Conservation (phyloP, 305 asterid genomes). For the Lippia alba region DNA sequence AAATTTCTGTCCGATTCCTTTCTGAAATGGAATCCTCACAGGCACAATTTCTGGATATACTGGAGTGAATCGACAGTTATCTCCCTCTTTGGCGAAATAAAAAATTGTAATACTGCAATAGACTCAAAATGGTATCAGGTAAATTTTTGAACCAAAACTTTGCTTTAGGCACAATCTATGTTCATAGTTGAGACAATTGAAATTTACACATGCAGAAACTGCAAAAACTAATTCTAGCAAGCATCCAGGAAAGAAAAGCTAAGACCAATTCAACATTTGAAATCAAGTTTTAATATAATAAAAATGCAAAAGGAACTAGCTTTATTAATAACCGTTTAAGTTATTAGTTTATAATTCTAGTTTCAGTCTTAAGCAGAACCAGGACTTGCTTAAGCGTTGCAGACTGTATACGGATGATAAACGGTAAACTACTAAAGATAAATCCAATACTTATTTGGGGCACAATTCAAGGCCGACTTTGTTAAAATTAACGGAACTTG, state of each 20-base stretch:
- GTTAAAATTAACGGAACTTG: too few species aligned
- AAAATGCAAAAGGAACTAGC: too few species aligned
- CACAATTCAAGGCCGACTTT: too few species aligned
- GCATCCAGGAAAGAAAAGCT: background rate
- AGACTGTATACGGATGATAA: too few species aligned
- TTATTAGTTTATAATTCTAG: too few species aligned
- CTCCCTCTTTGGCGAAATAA: slow-evolving; percentile 85
- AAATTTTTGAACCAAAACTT: background rate
- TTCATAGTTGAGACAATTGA: background rate
- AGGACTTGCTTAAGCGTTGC: too few species aligned
- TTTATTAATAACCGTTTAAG: too few species aligned
- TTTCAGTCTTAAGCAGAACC: too few species aligned
- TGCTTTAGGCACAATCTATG: too few species aligned
- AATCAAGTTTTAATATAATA: too few species aligned
- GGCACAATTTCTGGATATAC: slow-evolving; percentile 75
- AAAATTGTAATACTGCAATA: slow-evolving; percentile 70
- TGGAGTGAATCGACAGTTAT: slow-evolving; percentile 62
- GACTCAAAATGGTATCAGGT: slow-evolving; percentile 32
- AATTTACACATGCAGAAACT: background rate
- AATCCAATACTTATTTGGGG: too few species aligned
- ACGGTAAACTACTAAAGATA: too few species aligned
- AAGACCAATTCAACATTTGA: background rate
- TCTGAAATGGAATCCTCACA: slow-evolving; percentile 64
- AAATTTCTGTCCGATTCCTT: slow-evolving; percentile 83
- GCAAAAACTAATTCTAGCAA: background rate